Base-by-base conservation (phyloP, 164 flowering plant genomes). In the Vitis amurensis region DNA sequence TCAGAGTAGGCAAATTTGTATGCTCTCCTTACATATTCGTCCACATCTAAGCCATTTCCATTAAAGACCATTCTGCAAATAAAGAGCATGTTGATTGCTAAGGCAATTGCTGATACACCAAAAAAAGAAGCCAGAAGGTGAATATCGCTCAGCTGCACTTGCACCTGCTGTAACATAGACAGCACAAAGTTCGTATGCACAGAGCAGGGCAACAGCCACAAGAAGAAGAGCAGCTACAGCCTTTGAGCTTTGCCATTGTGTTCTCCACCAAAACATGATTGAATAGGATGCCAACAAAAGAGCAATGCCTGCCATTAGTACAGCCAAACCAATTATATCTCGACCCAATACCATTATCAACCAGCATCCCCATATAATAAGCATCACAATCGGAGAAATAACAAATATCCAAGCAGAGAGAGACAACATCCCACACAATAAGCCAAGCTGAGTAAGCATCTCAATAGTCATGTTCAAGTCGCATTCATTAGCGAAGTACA, bases 61-160 rank as follows among this genome's bases (percentile, higher is more conserved):
- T 96, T 90, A 61, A 96, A 96, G 66, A 92, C 89, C 97, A 96
- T 96, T 73, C 97, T 81, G 84, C 99, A 96, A 58, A 96, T 93
- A 73, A 96, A 96, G 61, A 96, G 97, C 98, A 96, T 96, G 80
- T 96, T 96, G 83, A 93, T 84, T 51, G 99, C 99, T 58, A 96
- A 84, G 63, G 99, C 90, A 80, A 96, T 86, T 23, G 98, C 99
- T 37, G 99, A 96, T 58, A 96, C 97, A 74, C 99, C 99, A 85
- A 96, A 93, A 81, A 96, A 96, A n/a, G 88, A 96, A 93, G 47
- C 99, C 98, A 68, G 99, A 92, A 66, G 98, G 96, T 23, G 99
- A 93, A 81, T 93, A 93, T 59, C 82, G 84, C 70, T 89, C 83
- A 58, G 99, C 84, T 69, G 95, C 91, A 60, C 75, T 87, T 62